Evolutionary conservation across 1,139 yeast species (phyloP).

Genomic region (Ogataea hybrid): DNA sequence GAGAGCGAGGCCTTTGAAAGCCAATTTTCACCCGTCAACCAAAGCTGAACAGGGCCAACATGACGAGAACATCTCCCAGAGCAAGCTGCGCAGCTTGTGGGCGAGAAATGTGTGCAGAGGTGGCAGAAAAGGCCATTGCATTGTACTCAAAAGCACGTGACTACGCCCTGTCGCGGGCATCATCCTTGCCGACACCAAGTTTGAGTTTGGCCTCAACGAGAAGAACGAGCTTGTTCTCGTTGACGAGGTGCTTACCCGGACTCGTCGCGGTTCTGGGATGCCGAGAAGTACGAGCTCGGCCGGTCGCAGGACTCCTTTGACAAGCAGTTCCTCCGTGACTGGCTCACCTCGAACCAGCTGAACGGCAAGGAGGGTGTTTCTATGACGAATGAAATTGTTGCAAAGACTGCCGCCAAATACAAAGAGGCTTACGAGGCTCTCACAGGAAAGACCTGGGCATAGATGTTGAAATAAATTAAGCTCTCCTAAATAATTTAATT

Average conservation of each 20-base stretch:
- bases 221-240: slow-evolving; percentile 70
- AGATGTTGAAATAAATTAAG: background rate
- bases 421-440: slow-evolving; percentile 85
- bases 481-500: background rate
- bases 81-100: slow-evolving; percentile 77
- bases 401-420: slow-evolving; percentile 71
- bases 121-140: slow-evolving; percentile 60
- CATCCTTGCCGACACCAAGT: slow-evolving; percentile 96
- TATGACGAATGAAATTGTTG: slow-evolving; percentile 72
- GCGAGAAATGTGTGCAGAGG: slow-evolving; percentile 65
- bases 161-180: slow-evolving; percentile 81
- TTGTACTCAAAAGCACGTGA: slow-evolving; percentile 82
- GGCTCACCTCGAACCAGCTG: slow-evolving; percentile 79
- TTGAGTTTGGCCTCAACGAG: slow-evolving; percentile 89
- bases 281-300: slow-evolving; percentile 65
- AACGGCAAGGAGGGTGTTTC: slow-evolving; percentile 83
- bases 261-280: slow-evolving; percentile 95
- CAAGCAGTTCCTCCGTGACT: slow-evolving; percentile 92
- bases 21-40: slow-evolving; percentile 94
- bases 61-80: slow-evolving; percentile 90
- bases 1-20: slow-evolving; percentile 76
- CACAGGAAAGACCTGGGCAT: slow-evolving; percentile 67
- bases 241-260: slow-evolving; percentile 98
- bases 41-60: slow-evolving; percentile 98
- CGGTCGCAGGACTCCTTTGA: slow-evolving; percentile 87